Evolutionary conservation across 352 stramenopile genomes (phyloP).

Genomic region (Globisporangium nagaii): DNA sequence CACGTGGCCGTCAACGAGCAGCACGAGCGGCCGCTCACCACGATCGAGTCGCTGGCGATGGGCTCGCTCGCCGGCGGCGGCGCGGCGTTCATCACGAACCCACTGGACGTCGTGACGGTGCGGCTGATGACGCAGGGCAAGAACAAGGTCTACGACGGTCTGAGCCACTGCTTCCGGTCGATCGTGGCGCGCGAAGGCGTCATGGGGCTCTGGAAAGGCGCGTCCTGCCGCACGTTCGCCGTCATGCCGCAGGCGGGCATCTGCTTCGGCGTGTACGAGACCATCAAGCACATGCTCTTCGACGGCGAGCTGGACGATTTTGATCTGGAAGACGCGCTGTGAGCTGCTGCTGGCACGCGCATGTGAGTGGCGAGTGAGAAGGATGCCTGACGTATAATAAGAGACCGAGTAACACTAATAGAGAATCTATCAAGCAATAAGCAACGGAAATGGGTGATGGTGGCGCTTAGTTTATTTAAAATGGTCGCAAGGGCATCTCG

Average conservation of each 20-base stretch:
- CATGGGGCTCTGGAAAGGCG: conserved; percentile 63
- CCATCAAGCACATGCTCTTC: conserved; percentile 68
- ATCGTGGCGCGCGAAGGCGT: conserved; percentile 53
- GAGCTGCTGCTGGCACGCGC: not conserved
- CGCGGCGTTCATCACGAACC: conserved; percentile 74
- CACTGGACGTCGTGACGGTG: conserved; percentile 73
- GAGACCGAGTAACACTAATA: conserved; percentile 11
- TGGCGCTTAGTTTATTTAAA: conserved; percentile 1
- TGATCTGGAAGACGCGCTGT: conserved; percentile 39
- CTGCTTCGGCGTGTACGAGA: conserved; percentile 86
- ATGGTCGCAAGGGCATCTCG: too few relatives aligned
- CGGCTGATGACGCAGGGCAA: conserved; percentile 82
- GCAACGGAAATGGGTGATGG: not conserved
- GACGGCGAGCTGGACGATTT: conserved; percentile 64
- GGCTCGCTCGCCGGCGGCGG: conserved; percentile 54
- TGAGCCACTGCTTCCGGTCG: conserved; percentile 54
- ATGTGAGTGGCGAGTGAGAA: not conserved
- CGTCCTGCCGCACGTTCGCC: conserved; percentile 53
- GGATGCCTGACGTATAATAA: conserved; percentile 6
- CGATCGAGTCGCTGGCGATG: conserved; percentile 46
- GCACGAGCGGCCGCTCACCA: conserved; percentile 35
- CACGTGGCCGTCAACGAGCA: conserved; percentile 21
- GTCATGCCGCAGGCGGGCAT: conserved; percentile 79
- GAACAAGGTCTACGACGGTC: conserved; percentile 50
- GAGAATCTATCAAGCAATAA: not conserved